These are phyloP conservation scores for Dryas integrifolia DNA, from an alignment of 331 rosid species.

Conservation along the genomic window DNA sequence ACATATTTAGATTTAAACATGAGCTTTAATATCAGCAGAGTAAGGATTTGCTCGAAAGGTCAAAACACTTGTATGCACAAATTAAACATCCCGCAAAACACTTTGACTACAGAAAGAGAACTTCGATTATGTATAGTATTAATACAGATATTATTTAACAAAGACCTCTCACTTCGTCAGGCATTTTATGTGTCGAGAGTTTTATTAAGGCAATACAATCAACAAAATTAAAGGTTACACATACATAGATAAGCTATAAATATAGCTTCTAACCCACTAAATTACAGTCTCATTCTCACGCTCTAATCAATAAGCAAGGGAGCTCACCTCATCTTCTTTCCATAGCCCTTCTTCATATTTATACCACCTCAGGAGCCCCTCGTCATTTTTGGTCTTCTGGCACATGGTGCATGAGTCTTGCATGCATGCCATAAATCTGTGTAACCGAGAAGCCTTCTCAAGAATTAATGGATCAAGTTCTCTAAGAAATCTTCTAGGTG, in stretches of 20 bases:
- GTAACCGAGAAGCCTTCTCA: conserved; percentile 59
- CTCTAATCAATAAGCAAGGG: conserved; percentile 50
- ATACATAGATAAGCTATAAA: neutral
- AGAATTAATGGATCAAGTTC: conserved; percentile 47
- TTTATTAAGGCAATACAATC: neutral
- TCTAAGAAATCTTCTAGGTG: conserved; percentile 28
- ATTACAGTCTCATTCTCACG: conserved; percentile 7
- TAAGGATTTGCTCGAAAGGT: too few relatives aligned
- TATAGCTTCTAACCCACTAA: conserved; percentile 21
- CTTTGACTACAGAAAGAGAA: neutral
- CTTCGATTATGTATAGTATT: neutral
- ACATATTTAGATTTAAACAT: too few relatives aligned
- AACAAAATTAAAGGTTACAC: conserved; percentile 26
- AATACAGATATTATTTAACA: neutral
- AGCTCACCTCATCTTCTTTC: conserved; percentile 59
- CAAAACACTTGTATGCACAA: too few relatives aligned
- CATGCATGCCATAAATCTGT: conserved; percentile 59
- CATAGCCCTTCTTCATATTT: conserved; percentile 68
- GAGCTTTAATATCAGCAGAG: too few relatives aligned
- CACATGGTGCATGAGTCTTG: conserved; percentile 62
- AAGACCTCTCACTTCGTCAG: neutral
- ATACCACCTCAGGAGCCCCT: conserved; percentile 82
- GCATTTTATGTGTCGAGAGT: neutral
- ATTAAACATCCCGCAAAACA: too few relatives aligned
- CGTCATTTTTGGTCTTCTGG: conserved; percentile 59